A percentile compares a stretch with the other conserved stretches of the same genome.
These are phyloP conservation scores for Xylaria sp. DNA, from an alignment of 2,329 filamentous ascomycete species.

Conservation along the genomic window DNA sequence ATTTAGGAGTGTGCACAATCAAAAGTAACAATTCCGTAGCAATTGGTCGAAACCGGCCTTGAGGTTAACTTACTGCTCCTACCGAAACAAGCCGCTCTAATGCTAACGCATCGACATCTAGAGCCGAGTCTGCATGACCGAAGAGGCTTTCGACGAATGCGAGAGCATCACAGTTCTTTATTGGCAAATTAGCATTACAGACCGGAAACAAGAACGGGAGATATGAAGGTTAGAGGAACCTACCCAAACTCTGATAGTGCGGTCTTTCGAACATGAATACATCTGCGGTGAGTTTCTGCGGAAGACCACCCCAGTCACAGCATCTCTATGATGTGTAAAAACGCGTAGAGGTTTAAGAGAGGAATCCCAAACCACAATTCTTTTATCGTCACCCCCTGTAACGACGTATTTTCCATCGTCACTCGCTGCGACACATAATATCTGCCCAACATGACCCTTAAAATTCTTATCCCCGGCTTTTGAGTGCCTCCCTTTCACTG, in stretches of 20 bases:
- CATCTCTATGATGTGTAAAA: conserved; percentile 90
- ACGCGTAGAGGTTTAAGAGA: conserved; percentile 78
- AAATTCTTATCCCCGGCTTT: conserved; percentile 68
- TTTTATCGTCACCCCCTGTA: conserved; percentile 84
- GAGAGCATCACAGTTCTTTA: conserved; percentile 76
- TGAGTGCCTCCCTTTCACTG: conserved; percentile 65
- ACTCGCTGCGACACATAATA: conserved; percentile 84
- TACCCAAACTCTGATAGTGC: conserved; percentile 90
- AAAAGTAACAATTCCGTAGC: background rate
- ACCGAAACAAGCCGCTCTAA: conserved; percentile 91
- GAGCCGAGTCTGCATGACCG: conserved; percentile 90
- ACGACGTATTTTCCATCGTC: conserved; percentile 89
- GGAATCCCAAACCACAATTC: conserved; percentile 84
- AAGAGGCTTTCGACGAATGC: conserved; percentile 92
- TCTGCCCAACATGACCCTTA: conserved; percentile 78
- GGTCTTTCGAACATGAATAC: conserved; percentile 88
- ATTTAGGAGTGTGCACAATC: background rate
- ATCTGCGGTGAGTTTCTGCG: conserved; percentile 87
- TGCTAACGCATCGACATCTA: conserved; percentile 81
- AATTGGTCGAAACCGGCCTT: background rate
- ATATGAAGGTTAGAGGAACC: background rate
- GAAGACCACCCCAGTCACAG: conserved; percentile 82
- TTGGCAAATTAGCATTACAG: conserved; percentile 3
- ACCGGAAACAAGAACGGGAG: background rate
- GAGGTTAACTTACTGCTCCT: conserved; percentile 59